Percentiles rank a stretch among this genome's conserved stretches.
These are phyloP conservation scores for Nevesoporus exiguus DNA, from an alignment of 768 basidiomycete genomes.

Conservation along the genomic window DNA sequence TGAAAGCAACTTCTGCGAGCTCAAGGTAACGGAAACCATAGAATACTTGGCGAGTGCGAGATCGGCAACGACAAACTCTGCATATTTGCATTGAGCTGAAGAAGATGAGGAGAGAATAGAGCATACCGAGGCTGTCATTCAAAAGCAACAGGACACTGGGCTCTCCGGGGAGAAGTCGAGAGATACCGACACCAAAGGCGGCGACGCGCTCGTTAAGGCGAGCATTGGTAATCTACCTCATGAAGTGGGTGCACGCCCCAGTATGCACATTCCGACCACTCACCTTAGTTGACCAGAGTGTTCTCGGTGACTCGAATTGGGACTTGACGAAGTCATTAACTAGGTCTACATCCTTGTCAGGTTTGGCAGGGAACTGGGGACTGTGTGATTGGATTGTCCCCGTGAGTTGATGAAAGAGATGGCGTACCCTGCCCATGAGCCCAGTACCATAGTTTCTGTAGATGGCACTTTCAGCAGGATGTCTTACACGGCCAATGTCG, in stretches of 20 bases:
- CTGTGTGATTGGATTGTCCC: not conserved
- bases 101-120: not conserved
- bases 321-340: constrained; percentile 64
- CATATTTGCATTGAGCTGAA: not conserved
- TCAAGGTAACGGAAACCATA: constrained; percentile 63
- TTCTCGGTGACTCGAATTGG: constrained; percentile 63
- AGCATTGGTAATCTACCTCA: constrained; percentile 67
- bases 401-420: not conserved
- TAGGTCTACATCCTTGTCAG: constrained; percentile 66
- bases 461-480: constrained; percentile 78
- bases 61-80: constrained; percentile 79
- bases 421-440: constrained; percentile 70
- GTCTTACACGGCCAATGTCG: constrained; percentile 79
- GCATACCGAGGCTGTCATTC: constrained; percentile 72
- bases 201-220: constrained; percentile 66
- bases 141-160: constrained; percentile 74
- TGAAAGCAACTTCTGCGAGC: constrained; percentile 58
- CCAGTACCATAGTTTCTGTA: constrained; percentile 91
- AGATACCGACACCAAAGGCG: constrained; percentile 70
- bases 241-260: not conserved
- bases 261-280: constrained; percentile 8
- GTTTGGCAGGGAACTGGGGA: constrained; percentile 66
- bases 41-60: constrained; percentile 72
- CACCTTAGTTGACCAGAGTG: constrained; percentile 79
- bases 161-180: constrained; percentile 51